Evolutionary conservation across 495 filamentous ascomycete genomes (phyloP).

Genomic region (Eremomyces bilateralis): DNA sequence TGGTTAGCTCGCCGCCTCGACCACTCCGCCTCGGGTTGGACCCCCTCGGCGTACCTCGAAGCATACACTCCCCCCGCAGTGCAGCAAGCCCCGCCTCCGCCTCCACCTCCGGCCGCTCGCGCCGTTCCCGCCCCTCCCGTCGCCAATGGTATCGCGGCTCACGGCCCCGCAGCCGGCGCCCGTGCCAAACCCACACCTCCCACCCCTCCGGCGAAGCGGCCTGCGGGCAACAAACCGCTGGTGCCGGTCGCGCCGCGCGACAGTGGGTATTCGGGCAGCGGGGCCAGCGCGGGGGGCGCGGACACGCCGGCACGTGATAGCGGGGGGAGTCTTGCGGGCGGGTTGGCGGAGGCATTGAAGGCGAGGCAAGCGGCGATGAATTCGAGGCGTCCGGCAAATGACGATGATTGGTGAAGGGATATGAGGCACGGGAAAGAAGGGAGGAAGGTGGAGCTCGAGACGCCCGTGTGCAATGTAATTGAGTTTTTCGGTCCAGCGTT

Average conservation of each 20-base stretch:
- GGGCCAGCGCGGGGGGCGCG: constrained; percentile 38
- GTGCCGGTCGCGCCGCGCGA: constrained; percentile 34
- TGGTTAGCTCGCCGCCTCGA: constrained; percentile 63
- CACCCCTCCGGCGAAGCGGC: constrained; percentile 74
- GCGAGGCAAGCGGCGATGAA: constrained; percentile 33
- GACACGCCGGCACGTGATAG: constrained; percentile 37
- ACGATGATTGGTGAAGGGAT: too few relatives aligned
- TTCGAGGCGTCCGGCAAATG: not conserved
- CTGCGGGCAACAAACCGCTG: constrained; percentile 40
- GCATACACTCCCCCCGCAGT: too few relatives aligned
- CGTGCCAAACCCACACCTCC: constrained; percentile 53
- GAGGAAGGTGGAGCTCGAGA: too few relatives aligned
- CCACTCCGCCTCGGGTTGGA: constrained; percentile 56
- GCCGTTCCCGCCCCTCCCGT: constrained; percentile 30
- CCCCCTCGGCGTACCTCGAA: constrained; percentile 79
- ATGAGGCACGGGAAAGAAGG: too few relatives aligned
- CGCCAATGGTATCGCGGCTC: constrained; percentile 13
- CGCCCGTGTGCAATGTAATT: too few relatives aligned
- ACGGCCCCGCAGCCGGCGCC: constrained; percentile 30
- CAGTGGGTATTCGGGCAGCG: constrained; percentile 28
- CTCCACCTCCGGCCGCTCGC: constrained; percentile 19
- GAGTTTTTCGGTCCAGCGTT: too few relatives aligned
- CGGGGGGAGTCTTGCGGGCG: constrained; percentile 47
- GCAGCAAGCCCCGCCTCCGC: constrained; percentile 16
- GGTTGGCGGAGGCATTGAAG: constrained; percentile 62